Evolutionary conservation across 495 filamentous ascomycete genomes (phyloP).

Genomic region (Immersiella caudata): DNA sequence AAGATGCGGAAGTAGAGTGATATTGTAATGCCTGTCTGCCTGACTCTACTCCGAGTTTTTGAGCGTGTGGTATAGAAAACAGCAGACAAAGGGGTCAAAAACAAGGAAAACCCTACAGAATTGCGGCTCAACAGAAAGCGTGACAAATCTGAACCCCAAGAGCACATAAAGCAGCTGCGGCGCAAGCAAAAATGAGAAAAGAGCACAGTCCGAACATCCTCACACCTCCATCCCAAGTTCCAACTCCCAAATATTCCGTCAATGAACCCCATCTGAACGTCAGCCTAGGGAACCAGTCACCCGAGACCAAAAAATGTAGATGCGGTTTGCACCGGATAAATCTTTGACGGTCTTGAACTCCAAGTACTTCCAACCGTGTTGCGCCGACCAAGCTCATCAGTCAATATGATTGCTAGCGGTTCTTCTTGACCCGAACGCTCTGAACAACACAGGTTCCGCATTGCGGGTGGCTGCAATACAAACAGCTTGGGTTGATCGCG

Average conservation of each 20-base stretch:
- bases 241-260: too few relatives aligned
- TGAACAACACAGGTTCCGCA: neutral
- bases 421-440: neutral
- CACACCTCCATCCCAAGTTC: too few relatives aligned
- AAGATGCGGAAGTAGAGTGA: neutral
- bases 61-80: neutral
- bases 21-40: neutral
- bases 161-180: neutral
- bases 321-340: neutral
- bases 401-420: neutral
- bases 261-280: too few relatives aligned
- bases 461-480: neutral
- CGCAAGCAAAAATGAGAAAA: neutral
- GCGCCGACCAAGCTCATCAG: neutral
- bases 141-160: neutral
- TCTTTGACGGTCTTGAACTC: neutral
- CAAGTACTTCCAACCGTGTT: neutral
- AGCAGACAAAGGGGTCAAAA: neutral
- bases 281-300: too few relatives aligned
- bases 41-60: neutral
- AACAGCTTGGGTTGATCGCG: neutral
- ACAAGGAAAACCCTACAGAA: neutral
- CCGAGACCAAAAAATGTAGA: neutral
- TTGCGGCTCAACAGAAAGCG: neutral
- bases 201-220: neutral